phyloP scores from a whole-genome alignment of 2,329 filamentous ascomycete genomes.

The Fusarium redolens region DNA sequence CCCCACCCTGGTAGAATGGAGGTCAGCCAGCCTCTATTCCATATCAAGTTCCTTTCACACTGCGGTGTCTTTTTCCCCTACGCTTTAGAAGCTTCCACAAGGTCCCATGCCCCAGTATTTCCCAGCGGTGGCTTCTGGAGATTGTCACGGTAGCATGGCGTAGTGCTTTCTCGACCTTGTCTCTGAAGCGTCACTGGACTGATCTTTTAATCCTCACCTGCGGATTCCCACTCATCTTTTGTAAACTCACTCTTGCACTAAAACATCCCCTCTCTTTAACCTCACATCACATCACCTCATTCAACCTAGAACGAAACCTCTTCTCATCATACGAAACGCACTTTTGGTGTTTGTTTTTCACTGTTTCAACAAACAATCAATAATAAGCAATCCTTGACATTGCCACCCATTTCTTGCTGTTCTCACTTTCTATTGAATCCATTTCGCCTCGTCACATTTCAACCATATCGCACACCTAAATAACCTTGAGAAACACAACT shows the following conservation, averaged over 20 bases:
- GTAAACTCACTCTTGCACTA: constrained; percentile 38
- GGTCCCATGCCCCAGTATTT: constrained; percentile 47
- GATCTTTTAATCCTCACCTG: constrained; percentile 27
- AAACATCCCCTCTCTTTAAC: constrained; percentile 19
- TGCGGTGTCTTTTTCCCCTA: constrained; percentile 4
- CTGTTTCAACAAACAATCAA: constrained; percentile 9
- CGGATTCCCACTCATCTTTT: constrained; percentile 41
- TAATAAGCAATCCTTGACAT: constrained; percentile 14
- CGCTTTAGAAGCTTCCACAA: constrained; percentile 50
- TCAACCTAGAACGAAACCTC: constrained; percentile 2
- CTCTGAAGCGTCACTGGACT: constrained; percentile 40
- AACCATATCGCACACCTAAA: constrained; percentile 14
- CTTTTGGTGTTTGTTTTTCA: constrained; percentile 22
- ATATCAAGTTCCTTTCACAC: constrained; percentile 31
- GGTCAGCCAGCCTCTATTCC: constrained; percentile 24
- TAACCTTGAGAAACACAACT: constrained; percentile 6
- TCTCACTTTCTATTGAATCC: constrained; percentile 16
- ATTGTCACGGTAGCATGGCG: constrained; percentile 32
- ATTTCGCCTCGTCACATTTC: constrained; percentile 2
- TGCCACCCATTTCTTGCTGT: constrained; percentile 12
- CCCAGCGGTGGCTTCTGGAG: constrained; percentile 29
- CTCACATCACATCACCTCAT: constrained; percentile 13
- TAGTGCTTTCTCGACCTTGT: constrained; percentile 23
- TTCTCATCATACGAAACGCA: constrained; percentile 7
- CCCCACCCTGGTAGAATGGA: constrained; percentile 14